A percentile compares a stretch with the other conserved stretches of the same genome.
Conservation (phyloP, 23 red algal genomes). For the Gracilaria vermiculophylla region DNA sequence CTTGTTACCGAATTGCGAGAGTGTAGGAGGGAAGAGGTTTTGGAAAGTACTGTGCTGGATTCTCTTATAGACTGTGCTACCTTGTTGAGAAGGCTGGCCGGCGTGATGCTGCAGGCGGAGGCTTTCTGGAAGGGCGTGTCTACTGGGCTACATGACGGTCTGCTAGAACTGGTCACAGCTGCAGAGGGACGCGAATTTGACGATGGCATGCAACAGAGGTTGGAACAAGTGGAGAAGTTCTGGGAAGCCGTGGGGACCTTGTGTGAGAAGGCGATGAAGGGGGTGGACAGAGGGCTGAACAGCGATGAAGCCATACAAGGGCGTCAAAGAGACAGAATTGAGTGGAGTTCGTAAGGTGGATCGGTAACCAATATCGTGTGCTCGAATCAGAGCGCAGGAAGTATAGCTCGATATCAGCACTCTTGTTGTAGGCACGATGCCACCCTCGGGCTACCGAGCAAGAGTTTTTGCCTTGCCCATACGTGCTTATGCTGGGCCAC, state of each 20-base stretch:
- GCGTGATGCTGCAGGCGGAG: conserved; percentile 40
- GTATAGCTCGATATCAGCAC: not conserved
- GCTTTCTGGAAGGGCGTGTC: conserved; percentile 28
- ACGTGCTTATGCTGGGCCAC: too few relatives aligned
- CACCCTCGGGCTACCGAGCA: too few relatives aligned
- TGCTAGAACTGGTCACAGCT: not conserved
- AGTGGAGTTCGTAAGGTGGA: not conserved
- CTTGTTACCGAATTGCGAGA: conserved; percentile 7
- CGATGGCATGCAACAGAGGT: conserved; percentile 13
- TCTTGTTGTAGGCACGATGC: too few relatives aligned
- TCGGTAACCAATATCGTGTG: not conserved
- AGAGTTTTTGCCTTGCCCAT: too few relatives aligned
- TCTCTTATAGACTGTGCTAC: not conserved
- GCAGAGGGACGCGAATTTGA: conserved; percentile 16
- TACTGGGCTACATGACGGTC: conserved; percentile 7
- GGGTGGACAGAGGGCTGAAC: conserved; percentile 25
- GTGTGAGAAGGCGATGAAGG: conserved; percentile 15
- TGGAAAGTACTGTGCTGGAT: conserved; percentile 35
- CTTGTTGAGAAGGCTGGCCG: conserved; percentile 15
- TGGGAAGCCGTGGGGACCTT: conserved; percentile 3
- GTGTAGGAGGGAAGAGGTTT: conserved; percentile 9
- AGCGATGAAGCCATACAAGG: not conserved
- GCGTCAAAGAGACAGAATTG: conserved; percentile 5
- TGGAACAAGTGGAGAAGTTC: not conserved
- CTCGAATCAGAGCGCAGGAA: not conserved